phyloP scores from a whole-genome alignment of 768 basidiomycete species.

The Phlegmacium glaucopus region DNA sequence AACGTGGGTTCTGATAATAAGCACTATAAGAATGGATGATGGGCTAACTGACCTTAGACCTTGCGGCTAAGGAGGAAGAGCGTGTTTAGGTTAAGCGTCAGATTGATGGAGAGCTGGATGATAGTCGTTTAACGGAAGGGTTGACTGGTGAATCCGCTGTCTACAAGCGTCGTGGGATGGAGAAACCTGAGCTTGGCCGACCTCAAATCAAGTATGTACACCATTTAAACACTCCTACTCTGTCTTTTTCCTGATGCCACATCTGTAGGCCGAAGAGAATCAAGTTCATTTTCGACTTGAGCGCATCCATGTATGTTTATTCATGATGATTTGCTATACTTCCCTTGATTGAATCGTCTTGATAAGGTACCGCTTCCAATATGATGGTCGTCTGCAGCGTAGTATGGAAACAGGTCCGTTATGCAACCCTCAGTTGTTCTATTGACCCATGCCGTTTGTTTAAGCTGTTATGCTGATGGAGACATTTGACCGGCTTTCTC shows the following conservation, averaged over 20 bases:
- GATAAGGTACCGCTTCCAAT: conserved; percentile 69
- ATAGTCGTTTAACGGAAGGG: conserved; percentile 62
- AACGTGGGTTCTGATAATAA: conserved; percentile 46
- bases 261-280: conserved; percentile 59
- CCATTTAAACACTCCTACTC: neutral
- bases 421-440: neutral
- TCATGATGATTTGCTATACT: neutral
- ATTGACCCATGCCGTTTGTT: neutral
- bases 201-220: conserved; percentile 60
- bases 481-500: conserved; percentile 57
- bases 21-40: neutral
- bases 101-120: conserved; percentile 69
- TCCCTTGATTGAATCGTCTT: neutral
- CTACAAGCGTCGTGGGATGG: conserved; percentile 68
- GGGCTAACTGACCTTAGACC: conserved; percentile 35
- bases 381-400: conserved; percentile 61
- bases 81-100: conserved; percentile 71
- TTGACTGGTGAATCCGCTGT: conserved; percentile 67
- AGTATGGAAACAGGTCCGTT: conserved; percentile 60
- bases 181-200: conserved; percentile 62
- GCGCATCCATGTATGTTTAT: conserved; percentile 57
- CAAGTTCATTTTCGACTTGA: conserved; percentile 66
- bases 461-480: conserved; percentile 75
- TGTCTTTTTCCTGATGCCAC: neutral
- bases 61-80: conserved; percentile 66